phyloP scores from a whole-genome alignment of 257 asterid species.

The Nemophila menziesii region DNA sequence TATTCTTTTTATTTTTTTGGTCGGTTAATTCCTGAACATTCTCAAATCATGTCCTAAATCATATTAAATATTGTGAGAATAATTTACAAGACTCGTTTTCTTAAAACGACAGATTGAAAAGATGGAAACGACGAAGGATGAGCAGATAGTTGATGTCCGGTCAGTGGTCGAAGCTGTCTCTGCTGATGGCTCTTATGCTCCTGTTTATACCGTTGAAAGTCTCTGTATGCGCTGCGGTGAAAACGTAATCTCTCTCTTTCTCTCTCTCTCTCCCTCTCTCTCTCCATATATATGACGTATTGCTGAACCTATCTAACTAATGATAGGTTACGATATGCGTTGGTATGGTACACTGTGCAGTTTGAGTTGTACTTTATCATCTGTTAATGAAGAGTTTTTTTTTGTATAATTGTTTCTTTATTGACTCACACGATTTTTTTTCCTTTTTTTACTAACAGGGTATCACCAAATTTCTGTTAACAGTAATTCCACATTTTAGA shows the following conservation, averaged over 20 bases:
- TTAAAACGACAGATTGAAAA: too few relatives aligned
- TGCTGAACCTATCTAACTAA: not conserved
- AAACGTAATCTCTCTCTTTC: slow-evolving; percentile 28
- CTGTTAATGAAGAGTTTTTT: too few relatives aligned
- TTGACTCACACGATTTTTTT: slow-evolving; percentile 7
- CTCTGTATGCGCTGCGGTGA: slow-evolving; percentile 93
- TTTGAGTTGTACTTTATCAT: too few relatives aligned
- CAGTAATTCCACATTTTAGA: slow-evolving; percentile 82
- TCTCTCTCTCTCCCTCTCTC: not conserved
- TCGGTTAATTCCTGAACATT: too few relatives aligned
- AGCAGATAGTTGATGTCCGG: slow-evolving; percentile 60
- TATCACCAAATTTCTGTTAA: slow-evolving; percentile 60
- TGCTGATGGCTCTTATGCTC: slow-evolving; percentile 35
- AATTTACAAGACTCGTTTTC: too few relatives aligned
- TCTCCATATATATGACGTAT: not conserved
- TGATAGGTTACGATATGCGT: not conserved
- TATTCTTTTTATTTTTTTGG: too few relatives aligned
- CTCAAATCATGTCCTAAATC: too few relatives aligned
- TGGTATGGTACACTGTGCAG: too few relatives aligned
- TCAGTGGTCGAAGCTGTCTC: slow-evolving; percentile 81
- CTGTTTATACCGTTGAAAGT: slow-evolving; percentile 75
- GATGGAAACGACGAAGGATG: too few relatives aligned
- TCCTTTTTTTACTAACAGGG: slow-evolving; percentile 45
- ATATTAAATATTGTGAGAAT: too few relatives aligned
- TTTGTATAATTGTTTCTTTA: too few relatives aligned